A percentile compares a stretch with the other conserved stretches of the same genome.
phyloP scores from a whole-genome alignment of 192 early-diverging fungal species.

The Oehlia diaphana region DNA sequence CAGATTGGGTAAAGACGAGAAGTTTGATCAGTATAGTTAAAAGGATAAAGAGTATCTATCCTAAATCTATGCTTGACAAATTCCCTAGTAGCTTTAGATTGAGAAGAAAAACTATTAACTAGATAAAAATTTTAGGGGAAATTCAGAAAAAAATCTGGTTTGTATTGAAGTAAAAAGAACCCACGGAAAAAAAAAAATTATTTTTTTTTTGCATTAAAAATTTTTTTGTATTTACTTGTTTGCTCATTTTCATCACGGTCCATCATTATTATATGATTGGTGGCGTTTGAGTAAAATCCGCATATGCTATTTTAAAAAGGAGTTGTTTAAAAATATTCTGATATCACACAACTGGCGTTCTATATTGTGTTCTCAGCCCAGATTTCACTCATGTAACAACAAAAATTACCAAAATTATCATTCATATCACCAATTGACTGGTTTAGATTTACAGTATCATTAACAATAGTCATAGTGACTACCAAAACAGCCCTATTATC shows the following conservation, averaged over 20 bases:
- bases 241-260: not conserved
- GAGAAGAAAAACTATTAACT: not conserved
- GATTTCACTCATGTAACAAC: not conserved
- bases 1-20: slow-evolving; percentile 18
- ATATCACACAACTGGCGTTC: not conserved
- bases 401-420: too few relatives aligned
- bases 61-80: slow-evolving; percentile 1
- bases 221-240: not conserved
- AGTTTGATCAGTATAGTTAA: slow-evolving; percentile 9
- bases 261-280: not conserved
- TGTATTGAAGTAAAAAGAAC: not conserved
- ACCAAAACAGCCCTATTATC: too few relatives aligned
- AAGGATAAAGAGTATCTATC: not conserved
- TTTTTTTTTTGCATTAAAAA: not conserved
- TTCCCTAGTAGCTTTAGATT: not conserved
- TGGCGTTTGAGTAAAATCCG: not conserved
- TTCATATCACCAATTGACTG: too few relatives aligned
- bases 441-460: too few relatives aligned
- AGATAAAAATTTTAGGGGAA: not conserved
- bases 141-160: not conserved
- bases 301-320: not conserved
- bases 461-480: too few relatives aligned
- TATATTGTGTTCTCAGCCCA: not conserved
- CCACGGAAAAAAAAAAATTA: not conserved
- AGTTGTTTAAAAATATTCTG: not conserved